Base-by-base conservation (phyloP, 768 basidiomycete species). In the Asterophora lycoperdoides region DNA sequence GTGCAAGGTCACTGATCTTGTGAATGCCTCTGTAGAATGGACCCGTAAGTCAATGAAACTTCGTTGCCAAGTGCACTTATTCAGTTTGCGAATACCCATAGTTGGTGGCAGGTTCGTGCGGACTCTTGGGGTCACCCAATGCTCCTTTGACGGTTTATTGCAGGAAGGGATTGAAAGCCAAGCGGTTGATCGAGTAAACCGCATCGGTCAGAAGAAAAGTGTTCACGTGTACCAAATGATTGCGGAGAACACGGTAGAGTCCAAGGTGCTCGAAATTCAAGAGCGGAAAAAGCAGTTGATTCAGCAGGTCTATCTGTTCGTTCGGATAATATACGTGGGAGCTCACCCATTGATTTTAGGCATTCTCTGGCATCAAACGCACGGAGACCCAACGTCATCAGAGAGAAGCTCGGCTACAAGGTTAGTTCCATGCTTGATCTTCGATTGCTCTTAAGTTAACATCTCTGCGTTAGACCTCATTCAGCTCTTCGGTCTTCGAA, bases 221-320 rank as follows among this genome's bases (percentile, higher is more conserved):
- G 90, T 94, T 28, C 83, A 86, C 54, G 90, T 93, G 15, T 93
- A 92, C 60, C 92, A 93, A 58, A 69, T 94, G 41, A 91, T 94
- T 46, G 89, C 92, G 0, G 91, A 93, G 57, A 77, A 92, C 57
- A 94, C 92, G 0, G 84, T 93, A 1, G 92, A 94, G 65, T 78
- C 87, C 10, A 92, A 89, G 66, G 91, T 83, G 36, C 73, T 94
- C 37, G 89, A 89, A 19, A 94, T 93, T 51, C 92, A 94, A 63
- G 86, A 89, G 50, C 77, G 77, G 60, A 93, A 93, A 70, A 92
- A 91, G 68, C 70, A 68, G 28, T 64, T 94, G 35, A 82, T 94
- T 48, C 75, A 86, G 59, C 80, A 91, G 68, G 89, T 86, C 54
- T 14, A 59, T 51, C 3, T 34, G 7, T 39, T 15, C 23, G 23